Percentiles rank a stretch among this genome's conserved stretches.
phyloP scores from a whole-genome alignment of 2,329 filamentous ascomycete genomes.

The Xylariaceae sp. region DNA sequence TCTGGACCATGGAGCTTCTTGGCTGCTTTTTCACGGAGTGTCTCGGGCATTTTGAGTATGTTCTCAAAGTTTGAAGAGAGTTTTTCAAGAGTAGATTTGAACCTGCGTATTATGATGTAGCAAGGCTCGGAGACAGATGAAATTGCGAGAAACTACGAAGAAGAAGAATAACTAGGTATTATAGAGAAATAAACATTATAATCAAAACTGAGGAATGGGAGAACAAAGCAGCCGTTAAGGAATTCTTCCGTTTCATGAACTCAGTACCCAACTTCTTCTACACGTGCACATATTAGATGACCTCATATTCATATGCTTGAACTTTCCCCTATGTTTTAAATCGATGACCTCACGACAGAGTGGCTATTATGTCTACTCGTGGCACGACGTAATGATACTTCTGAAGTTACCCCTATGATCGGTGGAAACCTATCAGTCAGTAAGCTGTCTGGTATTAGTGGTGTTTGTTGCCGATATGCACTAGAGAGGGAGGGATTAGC shows the following conservation, averaged over 20 bases:
- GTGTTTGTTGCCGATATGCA: too few relatives aligned
- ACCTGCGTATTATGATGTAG: too few relatives aligned
- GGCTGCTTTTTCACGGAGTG: conserved; percentile 37
- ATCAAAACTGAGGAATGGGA: too few relatives aligned
- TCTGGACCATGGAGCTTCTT: conserved; percentile 39
- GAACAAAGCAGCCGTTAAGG: neutral
- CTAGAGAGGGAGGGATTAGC: too few relatives aligned
- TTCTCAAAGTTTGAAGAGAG: too few relatives aligned
- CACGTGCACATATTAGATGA: conserved; percentile 12
- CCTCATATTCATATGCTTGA: conserved; percentile 31
- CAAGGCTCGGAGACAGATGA: too few relatives aligned
- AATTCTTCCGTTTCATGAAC: neutral
- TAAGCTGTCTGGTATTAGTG: too few relatives aligned
- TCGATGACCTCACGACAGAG: conserved; percentile 40
- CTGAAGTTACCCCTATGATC: neutral
- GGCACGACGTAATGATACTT: neutral
- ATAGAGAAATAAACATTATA: too few relatives aligned
- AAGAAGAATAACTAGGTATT: too few relatives aligned
- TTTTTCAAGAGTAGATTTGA: too few relatives aligned
- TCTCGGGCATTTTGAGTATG: conserved; percentile 33
- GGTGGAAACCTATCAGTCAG: conserved; percentile 8
- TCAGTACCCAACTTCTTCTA: neutral
- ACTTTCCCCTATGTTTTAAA: conserved; percentile 5
- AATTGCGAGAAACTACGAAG: too few relatives aligned
- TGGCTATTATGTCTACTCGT: conserved; percentile 1